Evolutionary conservation across 164 flowering plant species (phyloP).

Genomic region (Nymphaea thermarum): DNA sequence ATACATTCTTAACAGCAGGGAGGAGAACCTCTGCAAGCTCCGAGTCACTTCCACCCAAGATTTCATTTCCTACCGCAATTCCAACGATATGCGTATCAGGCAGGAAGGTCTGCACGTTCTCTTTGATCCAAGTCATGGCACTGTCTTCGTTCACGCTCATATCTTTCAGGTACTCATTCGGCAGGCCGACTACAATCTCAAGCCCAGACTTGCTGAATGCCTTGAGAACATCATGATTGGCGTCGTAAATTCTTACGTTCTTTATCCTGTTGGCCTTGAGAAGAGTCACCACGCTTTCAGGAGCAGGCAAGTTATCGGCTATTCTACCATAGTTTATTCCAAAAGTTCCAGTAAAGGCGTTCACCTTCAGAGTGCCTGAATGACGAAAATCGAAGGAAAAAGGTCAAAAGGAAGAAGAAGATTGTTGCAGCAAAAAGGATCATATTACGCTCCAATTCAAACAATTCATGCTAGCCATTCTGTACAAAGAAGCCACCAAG

Average conservation of each 20-base stretch:
- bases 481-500: too few relatives aligned
- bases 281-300: slow-evolving; percentile 69
- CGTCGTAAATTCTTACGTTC: slow-evolving; percentile 73
- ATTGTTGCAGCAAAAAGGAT: too few relatives aligned
- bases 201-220: slow-evolving; percentile 68
- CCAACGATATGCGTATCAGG: slow-evolving; percentile 57
- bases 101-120: slow-evolving; percentile 51
- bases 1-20: slow-evolving; percentile 61
- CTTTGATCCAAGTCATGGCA: slow-evolving; percentile 64
- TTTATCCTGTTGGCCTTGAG: slow-evolving; percentile 70
- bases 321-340: slow-evolving; percentile 80
- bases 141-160: slow-evolving; percentile 47
- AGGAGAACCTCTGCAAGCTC: slow-evolving; percentile 50
- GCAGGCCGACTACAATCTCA: slow-evolving; percentile 54
- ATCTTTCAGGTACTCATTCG: slow-evolving; percentile 49
- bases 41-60: slow-evolving; percentile 35
- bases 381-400: neutral
- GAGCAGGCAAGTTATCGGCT: slow-evolving; percentile 69
- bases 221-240: slow-evolving; percentile 46
- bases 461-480: too few relatives aligned
- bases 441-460: too few relatives aligned
- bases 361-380: slow-evolving; percentile 18
- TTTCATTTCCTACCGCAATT: slow-evolving; percentile 79
- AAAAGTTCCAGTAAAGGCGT: slow-evolving; percentile 60
- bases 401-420: slow-evolving; percentile 10